Base-by-base conservation (phyloP, 1,284 basidiomycete species). In the Ganoderma lucidum region DNA sequence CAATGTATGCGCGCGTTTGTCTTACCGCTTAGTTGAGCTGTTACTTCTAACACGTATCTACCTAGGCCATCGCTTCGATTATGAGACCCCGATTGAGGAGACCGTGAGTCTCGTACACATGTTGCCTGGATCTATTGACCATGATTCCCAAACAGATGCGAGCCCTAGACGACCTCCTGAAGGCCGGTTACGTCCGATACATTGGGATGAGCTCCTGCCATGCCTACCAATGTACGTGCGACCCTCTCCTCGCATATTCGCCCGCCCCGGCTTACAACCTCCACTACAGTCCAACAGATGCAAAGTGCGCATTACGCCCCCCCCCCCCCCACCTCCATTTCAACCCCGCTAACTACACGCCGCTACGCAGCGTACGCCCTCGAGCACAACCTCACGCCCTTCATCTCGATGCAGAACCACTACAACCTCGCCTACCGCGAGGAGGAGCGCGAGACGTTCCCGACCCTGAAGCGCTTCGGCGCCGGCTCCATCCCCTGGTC, bases 401-500 rank as follows among this genome's bases (percentile, higher is more conserved):
- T 86, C 78, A 83, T 86, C 76, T 83, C 82, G 17, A 87, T 88
- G 87, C 87, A 88, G 72, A 85, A 86, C 39, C 63, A 64, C 37
- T 64, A 55, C 37, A 64, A 51, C 51, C 48, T 53, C 35, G 48
- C 41, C 37, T 64, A 64, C 48, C 63, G 63, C 51, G 63, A 64
- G 32, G 63, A 64, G 37, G 63, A 64, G 51, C 63, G 63, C 48
- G 63, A 64, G 37, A 42, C 56, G 63, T 55, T 42, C 48, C 48
- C 51, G 9, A 42, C 39, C 35, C 63, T 64, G 37, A 42, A 32
- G 6, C 23, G 28, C 9, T 10, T 62, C 42, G 61, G 61, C 42
- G 61, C 48, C 23, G 61, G 61, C 41, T 28, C 61, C 56, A 59
- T 65, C 42, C 64, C 64, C 23, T 65, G 42, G 45, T 65, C 55